Base-by-base conservation (phyloP, 371 early-diverging fungal genomes). In the Rhizopus stolonifer region DNA sequence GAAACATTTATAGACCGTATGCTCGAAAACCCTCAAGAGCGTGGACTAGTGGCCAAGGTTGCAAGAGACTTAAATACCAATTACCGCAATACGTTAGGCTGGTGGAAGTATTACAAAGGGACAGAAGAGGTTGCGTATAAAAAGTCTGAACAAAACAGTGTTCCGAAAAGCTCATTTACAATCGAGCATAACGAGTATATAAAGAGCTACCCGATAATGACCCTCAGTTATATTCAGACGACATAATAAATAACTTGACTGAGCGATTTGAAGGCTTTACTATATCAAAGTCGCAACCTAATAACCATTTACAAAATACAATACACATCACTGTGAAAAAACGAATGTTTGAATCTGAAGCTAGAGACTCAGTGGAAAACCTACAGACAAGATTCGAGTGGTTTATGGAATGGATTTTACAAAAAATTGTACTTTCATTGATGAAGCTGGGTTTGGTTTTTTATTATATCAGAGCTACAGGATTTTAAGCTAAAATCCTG, bases 371-470 rank as follows among this genome's bases (percentile, higher is more conserved):
- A 29, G 19, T 36, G 33, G 50, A 25, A 39, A 49, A 24, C 26
- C 36, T 24, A n/a, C 31, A 50, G 24, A 40, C 51, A 18, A 14
- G 42, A 50, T 50, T 39, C 18, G 54, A 45, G 26, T 54, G 54
- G 38, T 54, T 54, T 33, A 54, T 54, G 54, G 36, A 54, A 46
- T 54, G 54, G 54, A 55, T 47, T 61, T 38, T 47, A 50, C 49
- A 44, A 49, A 51, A 36, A 42, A 55, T 25, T 61, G 61, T 42
- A 21, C 55, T 39, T 59, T 55, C 26, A 61, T 61, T 17, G 45
- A 60, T 49, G 51, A 49, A 49, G 40, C 46, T 19, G 54, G 60
- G 18, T 53, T n/a, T n/a, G n/a, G n/a, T n/a, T n/a, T n/a, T 60
- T 29, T 14, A 49, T 60, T 29, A 44, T 25, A 40, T 54, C 29